Conservation (phyloP, 2,329 filamentous ascomycete species). For the Fusarium lateritium region DNA sequence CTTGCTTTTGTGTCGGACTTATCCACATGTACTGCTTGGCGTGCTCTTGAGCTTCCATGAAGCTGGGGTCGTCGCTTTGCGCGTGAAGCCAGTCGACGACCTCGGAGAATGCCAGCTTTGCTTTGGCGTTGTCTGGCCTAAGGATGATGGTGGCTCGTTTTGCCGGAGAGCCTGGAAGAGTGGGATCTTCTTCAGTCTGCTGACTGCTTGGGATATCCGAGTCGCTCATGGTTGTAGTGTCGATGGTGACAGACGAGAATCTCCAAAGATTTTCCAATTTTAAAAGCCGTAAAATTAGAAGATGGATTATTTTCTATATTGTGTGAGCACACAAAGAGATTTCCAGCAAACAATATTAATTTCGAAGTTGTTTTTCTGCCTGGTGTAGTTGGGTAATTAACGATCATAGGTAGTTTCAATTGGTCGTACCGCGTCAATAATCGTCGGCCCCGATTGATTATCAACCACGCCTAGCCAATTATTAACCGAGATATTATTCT, state of each 20-base stretch:
- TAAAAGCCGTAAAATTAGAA: no score
- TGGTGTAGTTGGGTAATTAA: no score
- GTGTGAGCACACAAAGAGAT: no score
- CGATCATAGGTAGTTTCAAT: no score
- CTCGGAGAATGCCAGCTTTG: background rate
- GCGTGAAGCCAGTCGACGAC: fast-evolving
- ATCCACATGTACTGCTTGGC: background rate
- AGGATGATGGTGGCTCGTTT: background rate
- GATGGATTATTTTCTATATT: no score
- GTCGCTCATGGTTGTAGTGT: fast-evolving
- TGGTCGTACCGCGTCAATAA: no score
- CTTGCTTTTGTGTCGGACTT: background rate
- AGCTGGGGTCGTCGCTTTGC: fast-evolving
- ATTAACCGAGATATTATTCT: background rate
- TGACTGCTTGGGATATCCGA: background rate
- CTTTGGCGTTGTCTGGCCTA: background rate
- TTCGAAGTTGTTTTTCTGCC: no score
- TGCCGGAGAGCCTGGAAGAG: background rate
- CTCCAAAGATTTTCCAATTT: background rate
- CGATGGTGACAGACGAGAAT: background rate
- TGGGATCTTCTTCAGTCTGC: background rate
- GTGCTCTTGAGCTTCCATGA: background rate
- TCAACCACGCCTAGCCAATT: no score
- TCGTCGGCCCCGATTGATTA: no score
- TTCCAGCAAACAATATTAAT: no score